These are phyloP conservation scores for Stagonosporopsis tanaceti DNA, from an alignment of 2,329 filamentous ascomycete species.

Conservation along the genomic window DNA sequence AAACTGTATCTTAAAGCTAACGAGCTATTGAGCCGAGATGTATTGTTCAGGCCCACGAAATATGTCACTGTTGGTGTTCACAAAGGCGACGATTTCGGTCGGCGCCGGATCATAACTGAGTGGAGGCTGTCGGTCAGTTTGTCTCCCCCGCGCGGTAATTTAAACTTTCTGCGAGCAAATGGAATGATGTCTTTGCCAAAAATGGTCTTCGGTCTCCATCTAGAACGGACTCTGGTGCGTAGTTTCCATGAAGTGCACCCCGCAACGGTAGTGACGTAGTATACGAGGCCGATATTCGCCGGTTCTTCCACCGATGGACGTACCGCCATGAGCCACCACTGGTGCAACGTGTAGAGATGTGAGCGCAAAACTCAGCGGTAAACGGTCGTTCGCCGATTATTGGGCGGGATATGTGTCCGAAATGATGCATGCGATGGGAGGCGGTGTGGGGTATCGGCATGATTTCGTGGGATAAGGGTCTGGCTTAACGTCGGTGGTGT, in stretches of 20 bases:
- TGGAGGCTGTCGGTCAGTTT: conserved; percentile 1
- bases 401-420: conserved; percentile 5
- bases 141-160: background rate
- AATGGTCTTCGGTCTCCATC: conserved; percentile 5
- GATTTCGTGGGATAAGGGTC: conserved; percentile 10
- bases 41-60: background rate
- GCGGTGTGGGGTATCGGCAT: conserved; percentile 14
- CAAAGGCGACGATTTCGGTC: conserved; percentile 2
- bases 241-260: conserved; percentile 23
- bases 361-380: background rate
- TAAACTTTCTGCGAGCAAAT: background rate
- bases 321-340: conserved; percentile 16
- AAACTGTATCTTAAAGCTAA: conserved; percentile 3
- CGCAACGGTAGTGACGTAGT: conserved; percentile 34
- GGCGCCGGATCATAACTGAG: background rate
- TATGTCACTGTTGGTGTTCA: conserved; percentile 11
- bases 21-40: background rate
- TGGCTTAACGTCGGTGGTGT: conserved; percentile 2
- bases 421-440: conserved; percentile 15
- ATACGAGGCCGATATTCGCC: conserved; percentile 34
- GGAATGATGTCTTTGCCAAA: background rate
- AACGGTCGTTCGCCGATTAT: conserved; percentile 8
- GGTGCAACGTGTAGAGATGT: conserved; percentile 5
- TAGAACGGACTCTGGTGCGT: conserved; percentile 12
- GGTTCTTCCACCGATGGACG: conserved; percentile 24